A percentile compares a stretch with the other conserved stretches of the same genome.
These are phyloP conservation scores for Macrolepiota fuliginosa DNA, from an alignment of 768 basidiomycete species.

Conservation along the genomic window DNA sequence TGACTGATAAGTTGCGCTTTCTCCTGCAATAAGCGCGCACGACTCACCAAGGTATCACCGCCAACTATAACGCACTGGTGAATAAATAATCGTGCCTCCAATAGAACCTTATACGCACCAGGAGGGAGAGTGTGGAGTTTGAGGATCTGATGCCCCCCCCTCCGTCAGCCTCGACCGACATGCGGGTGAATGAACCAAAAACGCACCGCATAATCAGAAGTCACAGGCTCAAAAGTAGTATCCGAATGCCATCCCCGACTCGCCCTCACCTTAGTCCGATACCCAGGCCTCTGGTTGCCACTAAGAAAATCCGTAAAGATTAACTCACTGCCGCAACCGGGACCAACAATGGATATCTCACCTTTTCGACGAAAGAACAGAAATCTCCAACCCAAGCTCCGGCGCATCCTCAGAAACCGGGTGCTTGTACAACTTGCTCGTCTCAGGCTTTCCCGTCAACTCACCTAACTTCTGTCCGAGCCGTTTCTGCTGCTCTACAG, in stretches of 20 bases:
- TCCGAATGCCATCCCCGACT: conserved; percentile 53
- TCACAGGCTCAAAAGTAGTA: conserved; percentile 59
- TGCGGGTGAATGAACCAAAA: background rate
- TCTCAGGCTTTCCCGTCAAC: conserved; percentile 17
- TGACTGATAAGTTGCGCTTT: background rate
- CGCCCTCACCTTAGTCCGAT: conserved; percentile 29
- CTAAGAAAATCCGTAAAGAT: conserved; percentile 16
- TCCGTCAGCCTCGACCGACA: background rate
- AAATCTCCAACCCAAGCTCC: conserved; percentile 52
- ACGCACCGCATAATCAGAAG: conserved; percentile 53
- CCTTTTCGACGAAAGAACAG: conserved; percentile 47
- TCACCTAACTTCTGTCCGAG: conserved; percentile 47
- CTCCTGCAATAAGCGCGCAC: background rate
- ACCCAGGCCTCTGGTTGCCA: conserved; percentile 36
- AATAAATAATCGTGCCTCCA: background rate
- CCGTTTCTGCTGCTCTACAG: conserved; percentile 45
- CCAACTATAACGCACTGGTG: background rate
- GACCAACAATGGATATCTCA: conserved; percentile 18
- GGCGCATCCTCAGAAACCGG: conserved; percentile 49
- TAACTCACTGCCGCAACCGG: background rate
- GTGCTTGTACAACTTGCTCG: conserved; percentile 27
- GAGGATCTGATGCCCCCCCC: conserved; percentile 27
- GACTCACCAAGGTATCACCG: background rate
- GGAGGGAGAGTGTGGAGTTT: conserved; percentile 39
- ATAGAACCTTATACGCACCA: conserved; percentile 19